A percentile compares a stretch with the other conserved stretches of the same genome.
These are phyloP conservation scores for Aleurites moluccanus DNA, from an alignment of 441 rosid genomes.

Conservation along the genomic window DNA sequence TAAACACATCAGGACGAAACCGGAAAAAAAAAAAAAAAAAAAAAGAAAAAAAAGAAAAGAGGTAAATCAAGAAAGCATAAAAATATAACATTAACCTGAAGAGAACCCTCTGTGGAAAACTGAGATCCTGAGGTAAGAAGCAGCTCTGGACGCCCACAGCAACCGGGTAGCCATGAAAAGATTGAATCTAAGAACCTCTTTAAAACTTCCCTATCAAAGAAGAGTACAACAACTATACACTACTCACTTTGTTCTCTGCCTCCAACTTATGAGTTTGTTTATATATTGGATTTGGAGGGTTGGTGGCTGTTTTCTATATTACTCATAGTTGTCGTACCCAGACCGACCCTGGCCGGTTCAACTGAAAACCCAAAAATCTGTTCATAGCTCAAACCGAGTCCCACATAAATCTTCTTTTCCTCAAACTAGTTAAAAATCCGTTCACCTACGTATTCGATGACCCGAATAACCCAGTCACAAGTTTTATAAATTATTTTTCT, in stretches of 20 bases:
- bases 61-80: not conserved
- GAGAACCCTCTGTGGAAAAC: slow-evolving; percentile 62
- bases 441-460: too few relatives aligned
- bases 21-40: not conserved
- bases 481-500: too few relatives aligned
- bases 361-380: too few relatives aligned
- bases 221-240: not conserved
- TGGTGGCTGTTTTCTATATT: not conserved
- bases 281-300: not conserved
- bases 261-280: not conserved
- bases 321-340: not conserved
- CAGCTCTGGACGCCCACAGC: slow-evolving; percentile 89
- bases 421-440: too few relatives aligned
- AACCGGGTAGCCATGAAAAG: slow-evolving; percentile 58
- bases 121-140: slow-evolving; percentile 85
- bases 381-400: too few relatives aligned
- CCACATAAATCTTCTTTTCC: too few relatives aligned
- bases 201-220: not conserved
- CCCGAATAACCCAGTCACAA: too few relatives aligned
- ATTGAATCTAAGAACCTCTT: not conserved
- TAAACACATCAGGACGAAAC: slow-evolving; percentile 10
- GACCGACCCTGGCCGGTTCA: too few relatives aligned
- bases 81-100: slow-evolving; percentile 45
- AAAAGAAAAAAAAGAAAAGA: not conserved
- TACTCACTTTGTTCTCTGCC: not conserved